These are phyloP conservation scores for Kluyveromyces dobzhanskii DNA, from an alignment of 805 yeast genomes.

Conservation along the genomic window DNA sequence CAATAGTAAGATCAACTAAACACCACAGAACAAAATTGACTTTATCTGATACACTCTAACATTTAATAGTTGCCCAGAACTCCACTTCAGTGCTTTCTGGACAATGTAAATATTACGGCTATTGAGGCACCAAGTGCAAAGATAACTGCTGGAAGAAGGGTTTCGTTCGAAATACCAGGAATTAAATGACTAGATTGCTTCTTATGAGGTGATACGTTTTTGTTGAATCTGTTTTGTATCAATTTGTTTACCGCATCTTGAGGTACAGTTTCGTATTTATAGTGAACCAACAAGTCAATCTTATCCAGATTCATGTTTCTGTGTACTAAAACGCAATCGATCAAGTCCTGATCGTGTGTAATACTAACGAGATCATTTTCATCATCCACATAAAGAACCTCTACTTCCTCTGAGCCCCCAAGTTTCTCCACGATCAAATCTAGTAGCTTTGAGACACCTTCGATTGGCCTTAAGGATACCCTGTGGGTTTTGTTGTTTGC, in stretches of 20 bases:
- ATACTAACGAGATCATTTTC: conserved; percentile 77
- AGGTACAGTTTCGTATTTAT: conserved; percentile 42
- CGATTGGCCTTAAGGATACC: conserved; percentile 47
- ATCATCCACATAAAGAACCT: conserved; percentile 73
- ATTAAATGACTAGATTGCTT: conserved; percentile 20
- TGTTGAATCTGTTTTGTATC: conserved; percentile 10
- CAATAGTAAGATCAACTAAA: no score
- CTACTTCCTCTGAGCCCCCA: conserved; percentile 36
- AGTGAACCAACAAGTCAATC: conserved; percentile 67
- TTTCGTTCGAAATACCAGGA: conserved; percentile 51
- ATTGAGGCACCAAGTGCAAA: conserved; percentile 52
- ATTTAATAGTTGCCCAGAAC: no score
- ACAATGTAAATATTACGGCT: conserved; percentile 45
- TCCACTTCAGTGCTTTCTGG: conserved; percentile 35
- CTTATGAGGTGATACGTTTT: conserved; percentile 6
- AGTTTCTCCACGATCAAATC: conserved; percentile 27
- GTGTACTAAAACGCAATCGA: conserved; percentile 61
- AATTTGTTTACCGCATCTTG: conserved; percentile 15
- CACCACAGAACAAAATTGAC: no score
- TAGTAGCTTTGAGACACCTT: conserved; percentile 45
- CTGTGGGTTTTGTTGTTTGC: conserved; percentile 56
- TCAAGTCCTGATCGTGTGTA: conserved; percentile 63
- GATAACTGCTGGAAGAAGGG: conserved; percentile 56
- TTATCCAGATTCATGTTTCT: conserved; percentile 42
- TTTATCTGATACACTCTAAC: no score